A percentile compares a stretch with the other conserved stretches of the same genome.
phyloP scores from a whole-genome alignment of 108 stramenopile species.

The Bacterosira constricta region DNA sequence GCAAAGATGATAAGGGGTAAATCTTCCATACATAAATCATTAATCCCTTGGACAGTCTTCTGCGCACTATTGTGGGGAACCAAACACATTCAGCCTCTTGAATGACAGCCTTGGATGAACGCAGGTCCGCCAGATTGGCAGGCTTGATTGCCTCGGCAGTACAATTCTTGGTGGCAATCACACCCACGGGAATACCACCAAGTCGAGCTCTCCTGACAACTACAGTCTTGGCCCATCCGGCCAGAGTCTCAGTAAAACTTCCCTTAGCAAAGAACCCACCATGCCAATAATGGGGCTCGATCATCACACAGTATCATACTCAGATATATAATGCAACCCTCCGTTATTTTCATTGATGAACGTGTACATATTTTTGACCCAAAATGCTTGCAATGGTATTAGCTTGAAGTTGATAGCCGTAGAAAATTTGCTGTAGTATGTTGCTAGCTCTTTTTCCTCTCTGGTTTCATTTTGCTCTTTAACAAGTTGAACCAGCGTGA shows the following conservation, averaged over 20 bases:
- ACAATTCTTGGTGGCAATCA: conserved; percentile 94
- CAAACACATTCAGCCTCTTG: conserved; percentile 97
- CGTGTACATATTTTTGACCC: too few species aligned
- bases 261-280: conserved; percentile 97
- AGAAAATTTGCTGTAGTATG: too few species aligned
- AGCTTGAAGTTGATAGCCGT: too few species aligned
- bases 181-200: conserved; percentile 97
- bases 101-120: conserved; percentile 89
- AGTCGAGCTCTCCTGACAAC: conserved; percentile 96
- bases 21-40: conserved; percentile 96
- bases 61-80: conserved; percentile 99
- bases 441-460: too few species aligned
- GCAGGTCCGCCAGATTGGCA: conserved; percentile 96
- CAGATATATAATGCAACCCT: too few species aligned
- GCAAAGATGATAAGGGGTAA: conserved; percentile 97
- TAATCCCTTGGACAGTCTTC: conserved; percentile 99
- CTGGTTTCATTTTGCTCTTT: too few species aligned
- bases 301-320: too few species aligned
- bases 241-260: conserved; percentile 93
- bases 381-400: too few species aligned
- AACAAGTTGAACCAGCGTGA: too few species aligned
- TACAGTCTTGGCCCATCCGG: conserved; percentile 98
- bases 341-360: too few species aligned
- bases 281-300: too few species aligned
- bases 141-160: conserved; percentile 92